Evolutionary conservation across 495 filamentous ascomycete species (phyloP).

Genomic region (Aspergillus conjunctus): DNA sequence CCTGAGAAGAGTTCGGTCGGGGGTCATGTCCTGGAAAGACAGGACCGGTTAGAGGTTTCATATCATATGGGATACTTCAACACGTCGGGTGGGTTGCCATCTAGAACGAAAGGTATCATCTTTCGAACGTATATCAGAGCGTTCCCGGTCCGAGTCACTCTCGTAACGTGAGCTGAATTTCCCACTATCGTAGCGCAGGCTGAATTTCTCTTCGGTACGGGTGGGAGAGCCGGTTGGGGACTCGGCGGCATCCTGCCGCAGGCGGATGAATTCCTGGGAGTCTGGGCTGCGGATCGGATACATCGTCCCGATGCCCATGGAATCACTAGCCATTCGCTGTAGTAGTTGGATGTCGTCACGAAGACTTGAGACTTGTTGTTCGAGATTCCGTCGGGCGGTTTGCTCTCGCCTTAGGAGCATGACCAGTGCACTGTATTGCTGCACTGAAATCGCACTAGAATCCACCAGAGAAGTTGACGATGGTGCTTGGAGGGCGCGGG

Average conservation of each 20-base stretch:
- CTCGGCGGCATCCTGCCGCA: slow-evolving; percentile 31
- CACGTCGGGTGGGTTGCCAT: slow-evolving; percentile 20
- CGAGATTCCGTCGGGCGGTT: slow-evolving; percentile 54
- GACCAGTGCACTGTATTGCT: slow-evolving; percentile 59
- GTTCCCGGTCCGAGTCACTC: slow-evolving; percentile 23
- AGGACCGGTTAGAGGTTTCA: slow-evolving; percentile 8
- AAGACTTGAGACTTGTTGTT: slow-evolving; percentile 53
- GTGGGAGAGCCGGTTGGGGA: slow-evolving; percentile 19
- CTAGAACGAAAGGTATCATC: slow-evolving; percentile 17
- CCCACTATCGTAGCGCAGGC: slow-evolving; percentile 8
- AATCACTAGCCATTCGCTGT: slow-evolving; percentile 36
- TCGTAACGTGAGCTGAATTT: slow-evolving; percentile 15
- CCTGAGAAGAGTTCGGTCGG: not conserved
- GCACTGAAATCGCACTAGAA: slow-evolving; percentile 49
- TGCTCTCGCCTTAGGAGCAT: slow-evolving; percentile 59
- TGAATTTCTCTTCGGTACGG: slow-evolving; percentile 13
- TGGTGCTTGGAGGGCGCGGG: slow-evolving; percentile 35
- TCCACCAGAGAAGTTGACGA: slow-evolving; percentile 40
- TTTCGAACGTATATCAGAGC: slow-evolving; percentile 15
- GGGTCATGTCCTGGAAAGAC: not conserved
- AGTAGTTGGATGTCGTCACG: slow-evolving; percentile 54
- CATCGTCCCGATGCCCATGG: slow-evolving; percentile 39
- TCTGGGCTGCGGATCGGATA: slow-evolving; percentile 41
- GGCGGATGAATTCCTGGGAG: slow-evolving; percentile 39
- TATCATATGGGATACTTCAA: slow-evolving; percentile 26